Evolutionary conservation across 1,284 basidiomycete species (phyloP).

Genomic region (Sporisorium exsertum): DNA sequence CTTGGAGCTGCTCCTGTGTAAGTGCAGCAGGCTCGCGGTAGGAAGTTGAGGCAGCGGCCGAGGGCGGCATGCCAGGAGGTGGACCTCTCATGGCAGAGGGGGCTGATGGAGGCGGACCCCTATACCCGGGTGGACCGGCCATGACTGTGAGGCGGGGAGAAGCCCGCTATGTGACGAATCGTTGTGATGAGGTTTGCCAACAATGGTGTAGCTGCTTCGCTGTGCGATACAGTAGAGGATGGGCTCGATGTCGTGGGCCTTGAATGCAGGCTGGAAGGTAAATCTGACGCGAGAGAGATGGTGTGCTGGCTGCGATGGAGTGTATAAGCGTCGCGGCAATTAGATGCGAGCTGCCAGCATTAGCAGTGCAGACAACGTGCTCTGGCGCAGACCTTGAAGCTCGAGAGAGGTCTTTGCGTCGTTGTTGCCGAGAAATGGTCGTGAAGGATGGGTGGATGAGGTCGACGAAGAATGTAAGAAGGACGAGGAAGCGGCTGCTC

Average conservation of each 20-base stretch:
- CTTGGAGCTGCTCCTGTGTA: constrained; percentile 80
- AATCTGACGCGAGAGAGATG: neutral
- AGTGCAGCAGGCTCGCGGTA: constrained; percentile 71
- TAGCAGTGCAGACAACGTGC: neutral
- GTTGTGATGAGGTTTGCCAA: neutral
- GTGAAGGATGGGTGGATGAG: constrained; percentile 2
- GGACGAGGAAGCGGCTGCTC: constrained; percentile 6
- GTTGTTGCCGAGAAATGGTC: constrained; percentile 2
- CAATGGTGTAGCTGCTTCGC: neutral
- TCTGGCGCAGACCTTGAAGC: neutral
- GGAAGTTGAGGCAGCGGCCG: constrained; percentile 24
- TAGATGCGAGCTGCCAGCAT: neutral
- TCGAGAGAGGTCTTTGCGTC: neutral
- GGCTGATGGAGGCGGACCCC: constrained; percentile 44
- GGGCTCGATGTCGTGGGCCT: neutral
- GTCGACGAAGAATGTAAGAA: constrained; percentile 12
- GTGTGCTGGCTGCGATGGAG: neutral
- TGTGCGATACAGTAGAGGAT: neutral
- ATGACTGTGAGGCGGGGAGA: constrained; percentile 19
- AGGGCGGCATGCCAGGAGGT: constrained; percentile 45
- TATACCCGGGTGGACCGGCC: constrained; percentile 56
- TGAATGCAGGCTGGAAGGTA: neutral
- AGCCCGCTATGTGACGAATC: constrained; percentile 1
- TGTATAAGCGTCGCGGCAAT: neutral
- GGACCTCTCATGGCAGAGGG: constrained; percentile 53